Conservation (phyloP, 2,329 filamentous ascomycete genomes). For the Aspergillus niger region DNA sequence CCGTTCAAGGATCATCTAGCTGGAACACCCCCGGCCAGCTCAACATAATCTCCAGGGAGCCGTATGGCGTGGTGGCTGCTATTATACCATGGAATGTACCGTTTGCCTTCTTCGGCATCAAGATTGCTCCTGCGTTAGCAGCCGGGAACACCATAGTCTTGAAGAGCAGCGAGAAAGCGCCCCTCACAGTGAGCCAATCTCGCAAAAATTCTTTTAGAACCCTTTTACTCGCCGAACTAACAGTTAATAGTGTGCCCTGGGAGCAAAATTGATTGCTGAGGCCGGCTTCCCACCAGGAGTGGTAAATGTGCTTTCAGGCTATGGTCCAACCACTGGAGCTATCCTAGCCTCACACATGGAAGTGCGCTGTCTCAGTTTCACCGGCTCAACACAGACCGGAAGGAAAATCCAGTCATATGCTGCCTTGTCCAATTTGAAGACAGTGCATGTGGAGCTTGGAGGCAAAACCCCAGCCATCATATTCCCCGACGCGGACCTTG, state of each 20-base stretch:
- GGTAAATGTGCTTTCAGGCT: slow-evolving; percentile 60
- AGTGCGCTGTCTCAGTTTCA: slow-evolving; percentile 63
- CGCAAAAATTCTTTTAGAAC: neutral
- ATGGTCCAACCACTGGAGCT: slow-evolving; percentile 58
- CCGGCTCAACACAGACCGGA: slow-evolving; percentile 59
- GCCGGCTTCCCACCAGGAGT: slow-evolving; percentile 49
- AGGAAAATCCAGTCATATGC: slow-evolving; percentile 51
- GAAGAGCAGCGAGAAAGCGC: slow-evolving; percentile 65
- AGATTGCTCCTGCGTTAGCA: slow-evolving; percentile 62
- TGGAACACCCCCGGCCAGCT: slow-evolving; percentile 32
- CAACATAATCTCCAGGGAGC: slow-evolving; percentile 45
- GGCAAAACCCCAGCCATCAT: slow-evolving; percentile 39
- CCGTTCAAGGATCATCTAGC: slow-evolving; percentile 32
- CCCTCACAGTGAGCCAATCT: slow-evolving; percentile 53
- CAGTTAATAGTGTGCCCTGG: slow-evolving; percentile 32
- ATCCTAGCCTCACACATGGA: slow-evolving; percentile 60
- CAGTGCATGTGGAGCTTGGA: slow-evolving; percentile 37
- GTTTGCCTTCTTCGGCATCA: slow-evolving; percentile 50
- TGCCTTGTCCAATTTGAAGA: slow-evolving; percentile 40
- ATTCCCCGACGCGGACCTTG: slow-evolving; percentile 46
- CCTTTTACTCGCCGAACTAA: neutral
- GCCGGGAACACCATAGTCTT: slow-evolving; percentile 63
- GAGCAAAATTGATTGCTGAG: slow-evolving; percentile 41
- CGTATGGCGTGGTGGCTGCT: slow-evolving; percentile 59
- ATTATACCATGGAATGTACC: slow-evolving; percentile 64